Evolutionary conservation across 345 rosid species (phyloP).

Genomic region (Schrenkiella parvula): DNA sequence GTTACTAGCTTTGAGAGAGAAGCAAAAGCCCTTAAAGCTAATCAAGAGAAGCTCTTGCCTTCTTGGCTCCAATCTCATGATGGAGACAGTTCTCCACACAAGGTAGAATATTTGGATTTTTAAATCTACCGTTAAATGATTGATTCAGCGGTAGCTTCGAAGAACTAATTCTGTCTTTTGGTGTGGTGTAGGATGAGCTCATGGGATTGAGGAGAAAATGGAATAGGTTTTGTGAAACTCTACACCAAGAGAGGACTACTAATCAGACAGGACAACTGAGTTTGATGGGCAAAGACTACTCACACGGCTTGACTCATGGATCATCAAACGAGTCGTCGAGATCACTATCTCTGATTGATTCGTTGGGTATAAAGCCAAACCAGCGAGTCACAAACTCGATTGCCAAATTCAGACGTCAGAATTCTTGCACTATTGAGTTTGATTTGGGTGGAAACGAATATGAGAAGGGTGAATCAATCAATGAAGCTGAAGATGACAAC

Average conservation of each 20-base stretch:
- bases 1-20: slow-evolving; percentile 61
- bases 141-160: not conserved
- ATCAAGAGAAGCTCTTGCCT: slow-evolving; percentile 51
- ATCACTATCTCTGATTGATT: slow-evolving; percentile 44
- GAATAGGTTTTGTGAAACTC: slow-evolving; percentile 55
- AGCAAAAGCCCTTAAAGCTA: slow-evolving; percentile 48
- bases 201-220: slow-evolving; percentile 61
- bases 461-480: slow-evolving; percentile 41
- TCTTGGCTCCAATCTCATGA: slow-evolving; percentile 59
- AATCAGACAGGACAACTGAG: slow-evolving; percentile 5
- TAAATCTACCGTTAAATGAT: not conserved
- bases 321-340: slow-evolving; percentile 30
- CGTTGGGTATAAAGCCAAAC: slow-evolving; percentile 35
- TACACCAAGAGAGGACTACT: too few species aligned
- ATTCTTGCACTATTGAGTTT: slow-evolving; percentile 61
- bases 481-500: slow-evolving; percentile 43
- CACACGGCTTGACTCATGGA: slow-evolving; percentile 40
- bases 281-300: not conserved
- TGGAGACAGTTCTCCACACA: slow-evolving; percentile 34
- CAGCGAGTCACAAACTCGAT: slow-evolving; percentile 33
- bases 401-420: slow-evolving; percentile 70
- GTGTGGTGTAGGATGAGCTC: slow-evolving; percentile 49
- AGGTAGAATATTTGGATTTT: slow-evolving; percentile 38
- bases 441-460: slow-evolving; percentile 35
- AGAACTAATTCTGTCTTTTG: not conserved